Base-by-base conservation (phyloP, 352 stramenopile species). In the Pythium dissotocum region DNA sequence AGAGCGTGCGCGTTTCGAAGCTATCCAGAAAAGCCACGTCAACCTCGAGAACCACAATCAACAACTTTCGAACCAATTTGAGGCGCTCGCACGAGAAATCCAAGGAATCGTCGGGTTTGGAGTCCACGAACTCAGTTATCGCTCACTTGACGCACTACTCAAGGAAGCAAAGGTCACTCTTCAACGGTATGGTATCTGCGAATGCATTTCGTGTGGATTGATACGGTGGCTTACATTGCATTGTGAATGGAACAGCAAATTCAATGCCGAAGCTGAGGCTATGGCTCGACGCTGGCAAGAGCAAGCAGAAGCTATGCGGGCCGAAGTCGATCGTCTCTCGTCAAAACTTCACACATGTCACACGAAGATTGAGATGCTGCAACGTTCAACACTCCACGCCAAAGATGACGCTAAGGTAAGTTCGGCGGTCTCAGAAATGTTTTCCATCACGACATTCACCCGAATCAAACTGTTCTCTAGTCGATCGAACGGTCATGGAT, bases 201-300 rank as follows among this genome's bases (percentile, higher is more conserved):
- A 8, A 14, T 4, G 36, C 55, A 21, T 5, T 21, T 54, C 4
- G 7, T 12, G 16, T 9, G 18, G 28, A 42, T 16, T 51, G 9
- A 16, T 54, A 28, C 33, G 24, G 44, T 9, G 14, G 28, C 26
- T 56, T 8, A 61, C 40, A 12, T 21, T 54, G 10, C 21, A 1
- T 8, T 58, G 56, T 38, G 6, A 18, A 16, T 46, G 26, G 1
- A 24, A 30, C 59, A 86, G 73, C 8, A 73, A 85, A 1, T 87
- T 89, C 24, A 81, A 89, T 53, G 56, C 65, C 2, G 73, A 89
- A 24, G 53, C 65, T 10, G 65, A 64, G 30, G 56, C 42, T 8
- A 44, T 92, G 46, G 62, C 83, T 40, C 70, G 67, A 6, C 70
- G 75, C 13, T 88, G 74, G 78, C 77, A 87, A 48, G 71, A 90